Evolutionary conservation across 768 basidiomycete species (phyloP).

Genomic region (Russula compacta): DNA sequence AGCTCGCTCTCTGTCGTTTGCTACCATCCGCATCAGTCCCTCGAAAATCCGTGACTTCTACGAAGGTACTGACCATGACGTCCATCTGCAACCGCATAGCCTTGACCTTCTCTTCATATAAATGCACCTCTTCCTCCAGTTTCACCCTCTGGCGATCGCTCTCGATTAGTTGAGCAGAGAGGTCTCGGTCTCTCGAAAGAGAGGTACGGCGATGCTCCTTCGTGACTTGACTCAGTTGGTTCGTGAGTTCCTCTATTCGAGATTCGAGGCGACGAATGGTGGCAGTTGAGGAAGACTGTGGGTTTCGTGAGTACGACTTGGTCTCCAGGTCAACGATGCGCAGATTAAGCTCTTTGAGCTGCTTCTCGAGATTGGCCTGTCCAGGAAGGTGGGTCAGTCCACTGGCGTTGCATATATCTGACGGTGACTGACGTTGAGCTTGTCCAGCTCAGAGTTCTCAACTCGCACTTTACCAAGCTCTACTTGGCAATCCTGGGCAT

Average conservation of each 20-base stretch:
- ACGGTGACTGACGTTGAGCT: constrained; percentile 49
- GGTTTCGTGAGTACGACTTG: constrained; percentile 51
- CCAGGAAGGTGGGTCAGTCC: constrained; percentile 1
- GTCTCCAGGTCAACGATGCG: constrained; percentile 79
- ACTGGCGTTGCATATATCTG: constrained; percentile 9
- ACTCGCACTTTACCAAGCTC: constrained; percentile 68
- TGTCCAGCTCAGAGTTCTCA: constrained; percentile 78
- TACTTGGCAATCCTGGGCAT: constrained; percentile 64
- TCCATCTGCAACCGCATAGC: constrained; percentile 53
- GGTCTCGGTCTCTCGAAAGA: constrained; percentile 39
- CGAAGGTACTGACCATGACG: constrained; percentile 41
- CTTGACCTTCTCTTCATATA: constrained; percentile 49
- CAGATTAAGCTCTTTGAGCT: constrained; percentile 75
- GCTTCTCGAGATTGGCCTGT: constrained; percentile 77
- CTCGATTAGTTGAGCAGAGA: constrained; percentile 47
- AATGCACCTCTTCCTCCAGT: constrained; percentile 56
- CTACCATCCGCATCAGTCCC: constrained; percentile 29
- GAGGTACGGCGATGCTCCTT: constrained; percentile 34
- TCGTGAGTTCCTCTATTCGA: constrained; percentile 64
- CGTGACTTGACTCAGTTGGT: constrained; percentile 44
- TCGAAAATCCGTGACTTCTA: background rate
- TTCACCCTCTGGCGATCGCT: constrained; percentile 51
- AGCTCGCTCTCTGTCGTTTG: constrained; percentile 64
- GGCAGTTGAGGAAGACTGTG: constrained; percentile 29
- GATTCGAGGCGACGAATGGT: constrained; percentile 54